Percentiles rank a stretch among this genome's conserved stretches.
These are phyloP conservation scores for Suillus paluster DNA, from an alignment of 768 basidiomycete genomes.

Conservation along the genomic window DNA sequence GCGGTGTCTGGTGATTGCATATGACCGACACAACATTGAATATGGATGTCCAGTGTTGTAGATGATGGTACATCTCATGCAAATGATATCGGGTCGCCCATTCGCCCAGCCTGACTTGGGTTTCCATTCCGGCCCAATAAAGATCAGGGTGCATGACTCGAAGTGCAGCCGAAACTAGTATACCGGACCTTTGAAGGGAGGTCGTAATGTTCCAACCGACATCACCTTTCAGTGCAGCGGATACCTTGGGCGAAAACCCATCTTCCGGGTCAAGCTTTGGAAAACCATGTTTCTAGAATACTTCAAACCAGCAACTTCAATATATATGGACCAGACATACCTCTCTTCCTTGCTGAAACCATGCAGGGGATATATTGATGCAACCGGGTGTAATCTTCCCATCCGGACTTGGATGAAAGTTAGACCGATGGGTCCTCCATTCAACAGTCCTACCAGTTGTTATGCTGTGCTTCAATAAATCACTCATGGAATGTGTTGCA, in stretches of 20 bases:
- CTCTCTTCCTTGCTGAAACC: constrained; percentile 8
- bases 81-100: background rate
- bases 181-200: background rate
- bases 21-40: background rate
- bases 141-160: background rate
- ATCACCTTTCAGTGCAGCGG: background rate
- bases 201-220: background rate
- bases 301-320: background rate
- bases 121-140: background rate
- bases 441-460: background rate
- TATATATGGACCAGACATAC: background rate
- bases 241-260: background rate
- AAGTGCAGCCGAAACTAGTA: background rate
- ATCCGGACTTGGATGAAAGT: background rate
- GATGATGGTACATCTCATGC: background rate
- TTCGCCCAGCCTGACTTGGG: background rate
- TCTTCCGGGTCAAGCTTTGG: background rate
- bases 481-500: background rate
- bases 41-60: background rate
- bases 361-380: constrained; percentile 1
- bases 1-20: background rate
- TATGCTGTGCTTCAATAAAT: background rate
- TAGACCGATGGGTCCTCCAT: background rate
- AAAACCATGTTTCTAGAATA: background rate
- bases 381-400: background rate